A percentile compares a stretch with the other conserved stretches of the same genome.
These are phyloP conservation scores for Geranomyces michiganensis DNA, from an alignment of 192 early-diverging fungal genomes.

Conservation along the genomic window DNA sequence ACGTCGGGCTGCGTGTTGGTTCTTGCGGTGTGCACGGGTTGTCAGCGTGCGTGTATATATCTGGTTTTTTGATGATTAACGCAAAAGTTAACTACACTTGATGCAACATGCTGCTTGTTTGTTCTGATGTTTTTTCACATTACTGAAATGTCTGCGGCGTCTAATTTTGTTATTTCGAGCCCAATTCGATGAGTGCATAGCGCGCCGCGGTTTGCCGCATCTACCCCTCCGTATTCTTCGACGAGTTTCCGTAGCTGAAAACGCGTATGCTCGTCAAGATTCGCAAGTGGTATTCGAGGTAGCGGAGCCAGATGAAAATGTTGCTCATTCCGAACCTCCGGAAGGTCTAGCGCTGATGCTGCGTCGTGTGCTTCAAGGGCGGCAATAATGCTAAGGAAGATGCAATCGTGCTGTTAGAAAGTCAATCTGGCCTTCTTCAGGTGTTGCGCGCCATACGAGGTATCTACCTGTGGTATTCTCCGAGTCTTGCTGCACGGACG, in stretches of 20 bases:
- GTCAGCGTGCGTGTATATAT: conserved; percentile 6
- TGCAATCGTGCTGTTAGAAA: no score
- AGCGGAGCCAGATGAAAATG: background rate
- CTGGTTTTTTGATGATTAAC: no score
- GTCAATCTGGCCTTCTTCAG: no score
- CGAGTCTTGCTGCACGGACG: background rate
- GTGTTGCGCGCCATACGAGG: no score
- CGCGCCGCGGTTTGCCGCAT: background rate
- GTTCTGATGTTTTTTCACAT: background rate
- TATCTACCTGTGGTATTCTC: background rate
- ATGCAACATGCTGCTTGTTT: background rate
- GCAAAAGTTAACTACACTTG: background rate
- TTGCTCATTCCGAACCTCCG: background rate
- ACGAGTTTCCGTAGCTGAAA: conserved; percentile 4
- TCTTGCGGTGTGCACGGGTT: background rate
- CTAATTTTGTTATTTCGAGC: background rate
- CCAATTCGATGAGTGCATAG: background rate
- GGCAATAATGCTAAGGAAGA: background rate
- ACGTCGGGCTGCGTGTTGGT: background rate
- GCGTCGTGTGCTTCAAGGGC: background rate
- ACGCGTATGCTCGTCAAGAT: background rate
- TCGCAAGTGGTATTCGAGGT: background rate
- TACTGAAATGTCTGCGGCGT: background rate
- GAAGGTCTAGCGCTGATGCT: no score
- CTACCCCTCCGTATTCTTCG: background rate